Conservation (phyloP, 2,329 filamentous ascomycete genomes). For the Laburnicola sp. region DNA sequence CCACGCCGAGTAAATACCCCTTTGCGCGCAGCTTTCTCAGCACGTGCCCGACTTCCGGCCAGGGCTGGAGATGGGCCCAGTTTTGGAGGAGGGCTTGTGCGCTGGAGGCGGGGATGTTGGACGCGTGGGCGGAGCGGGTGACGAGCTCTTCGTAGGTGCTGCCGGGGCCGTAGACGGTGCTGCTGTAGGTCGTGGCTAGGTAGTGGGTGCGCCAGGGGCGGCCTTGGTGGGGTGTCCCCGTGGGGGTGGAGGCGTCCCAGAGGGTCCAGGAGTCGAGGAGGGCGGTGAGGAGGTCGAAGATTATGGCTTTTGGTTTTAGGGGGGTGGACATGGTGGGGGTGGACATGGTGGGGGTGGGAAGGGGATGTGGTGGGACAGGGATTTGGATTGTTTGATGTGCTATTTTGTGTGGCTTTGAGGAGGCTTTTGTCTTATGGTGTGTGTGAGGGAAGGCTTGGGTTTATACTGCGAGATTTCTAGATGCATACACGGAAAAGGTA, state of each 20-base stretch:
- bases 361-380: no score
- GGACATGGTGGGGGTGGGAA: no score
- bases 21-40: slow-evolving; percentile 24
- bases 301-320: slow-evolving; percentile 33
- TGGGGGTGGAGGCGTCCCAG: slow-evolving; percentile 33
- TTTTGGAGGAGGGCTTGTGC: not conserved
- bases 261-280: slow-evolving; percentile 48
- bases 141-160: slow-evolving; percentile 5
- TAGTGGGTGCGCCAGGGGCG: slow-evolving; percentile 44
- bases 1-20: slow-evolving; percentile 43
- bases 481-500: slow-evolving; percentile 4
- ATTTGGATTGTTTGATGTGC: no score
- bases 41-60: slow-evolving; percentile 18
- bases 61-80: not conserved
- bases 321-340: no score
- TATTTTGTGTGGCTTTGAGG: no score
- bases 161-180: slow-evolving; percentile 32
- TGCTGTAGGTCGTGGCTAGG: slow-evolving; percentile 45
- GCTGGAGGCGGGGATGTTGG: slow-evolving; percentile 22
- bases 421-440: no score
- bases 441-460: no score
- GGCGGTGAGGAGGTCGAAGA: slow-evolving; percentile 50
- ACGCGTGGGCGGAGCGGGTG: not conserved
- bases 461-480: no score
- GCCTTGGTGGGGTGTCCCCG: slow-evolving; percentile 21